These are phyloP conservation scores for Tolypocladium album DNA, from an alignment of 2,329 filamentous ascomycete genomes.

Conservation along the genomic window DNA sequence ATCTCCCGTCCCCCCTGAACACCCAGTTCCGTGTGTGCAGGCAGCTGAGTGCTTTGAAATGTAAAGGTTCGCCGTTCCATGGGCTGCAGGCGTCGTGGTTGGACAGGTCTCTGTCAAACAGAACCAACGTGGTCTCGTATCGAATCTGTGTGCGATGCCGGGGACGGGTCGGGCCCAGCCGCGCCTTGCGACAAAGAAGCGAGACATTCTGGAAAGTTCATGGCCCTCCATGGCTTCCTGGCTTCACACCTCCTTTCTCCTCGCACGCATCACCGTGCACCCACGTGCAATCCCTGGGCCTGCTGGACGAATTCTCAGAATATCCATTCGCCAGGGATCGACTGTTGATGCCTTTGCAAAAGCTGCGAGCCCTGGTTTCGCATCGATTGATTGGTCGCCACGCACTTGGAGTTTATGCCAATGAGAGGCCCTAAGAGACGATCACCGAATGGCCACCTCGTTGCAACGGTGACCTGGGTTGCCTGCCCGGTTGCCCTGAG, in stretches of 20 bases:
- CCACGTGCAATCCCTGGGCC: background rate
- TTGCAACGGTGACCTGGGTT: background rate
- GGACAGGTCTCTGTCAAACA: background rate
- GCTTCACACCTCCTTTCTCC: background rate
- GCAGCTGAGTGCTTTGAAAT: background rate
- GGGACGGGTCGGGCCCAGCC: background rate
- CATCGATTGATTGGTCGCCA: conserved; percentile 1
- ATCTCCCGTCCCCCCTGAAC: background rate
- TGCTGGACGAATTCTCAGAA: background rate
- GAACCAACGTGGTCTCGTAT: background rate
- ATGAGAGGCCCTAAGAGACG: background rate
- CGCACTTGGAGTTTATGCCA: background rate
- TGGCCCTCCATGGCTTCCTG: background rate
- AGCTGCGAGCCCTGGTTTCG: conserved; percentile 2
- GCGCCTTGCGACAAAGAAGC: background rate
- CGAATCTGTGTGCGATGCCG: background rate
- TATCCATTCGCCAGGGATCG: conserved; percentile 10
- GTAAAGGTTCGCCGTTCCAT: background rate
- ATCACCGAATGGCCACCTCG: no score
- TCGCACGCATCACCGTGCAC: background rate
- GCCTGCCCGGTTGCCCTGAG: background rate
- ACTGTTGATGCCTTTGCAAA: background rate
- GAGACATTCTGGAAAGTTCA: conserved; percentile 9
- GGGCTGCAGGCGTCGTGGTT: background rate
- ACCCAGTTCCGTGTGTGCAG: background rate